phyloP scores from a whole-genome alignment of 768 basidiomycete species.

The Lyophyllum atratum region DNA sequence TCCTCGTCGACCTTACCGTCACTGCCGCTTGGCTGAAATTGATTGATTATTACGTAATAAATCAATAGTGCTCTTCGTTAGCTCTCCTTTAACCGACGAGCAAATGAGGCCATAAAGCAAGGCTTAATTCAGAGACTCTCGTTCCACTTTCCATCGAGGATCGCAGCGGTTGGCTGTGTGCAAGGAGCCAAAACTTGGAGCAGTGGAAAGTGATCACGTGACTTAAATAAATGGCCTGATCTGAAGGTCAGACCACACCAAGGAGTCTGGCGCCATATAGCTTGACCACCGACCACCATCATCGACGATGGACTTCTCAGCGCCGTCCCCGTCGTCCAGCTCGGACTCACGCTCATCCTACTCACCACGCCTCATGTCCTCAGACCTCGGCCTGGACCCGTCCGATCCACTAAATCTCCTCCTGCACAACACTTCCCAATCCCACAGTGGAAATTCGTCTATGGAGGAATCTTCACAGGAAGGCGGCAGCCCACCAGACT shows the following conservation, averaged over 20 bases:
- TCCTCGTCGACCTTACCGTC: neutral
- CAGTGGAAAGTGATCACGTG: conserved; percentile 14
- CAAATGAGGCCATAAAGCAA: neutral
- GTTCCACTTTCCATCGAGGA: neutral
- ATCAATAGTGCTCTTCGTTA: neutral
- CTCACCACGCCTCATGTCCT: conserved; percentile 29
- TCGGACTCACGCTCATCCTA: conserved; percentile 15
- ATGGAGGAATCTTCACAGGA: conserved; percentile 34
- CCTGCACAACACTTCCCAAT: conserved; percentile 44
- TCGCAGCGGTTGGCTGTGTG: neutral
- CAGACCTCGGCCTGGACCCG: conserved; percentile 53
- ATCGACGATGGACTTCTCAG: conserved; percentile 10
- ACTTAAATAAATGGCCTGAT: conserved; percentile 23
- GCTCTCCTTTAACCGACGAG: neutral
- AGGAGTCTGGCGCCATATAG: neutral
- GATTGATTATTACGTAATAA: neutral
- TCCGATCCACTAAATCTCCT: conserved; percentile 62
- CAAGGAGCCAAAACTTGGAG: too few relatives aligned
- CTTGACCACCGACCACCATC: neutral
- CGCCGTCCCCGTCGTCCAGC: conserved; percentile 22
- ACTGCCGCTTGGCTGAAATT: neutral
- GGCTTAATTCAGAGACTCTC: neutral
- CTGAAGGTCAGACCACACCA: conserved; percentile 15
- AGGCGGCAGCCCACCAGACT: conserved; percentile 43
- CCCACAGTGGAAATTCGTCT: conserved; percentile 29